Evolutionary conservation across 192 early-diverging fungal genomes (phyloP).

Genomic region (Entomortierella chlamydospora): DNA sequence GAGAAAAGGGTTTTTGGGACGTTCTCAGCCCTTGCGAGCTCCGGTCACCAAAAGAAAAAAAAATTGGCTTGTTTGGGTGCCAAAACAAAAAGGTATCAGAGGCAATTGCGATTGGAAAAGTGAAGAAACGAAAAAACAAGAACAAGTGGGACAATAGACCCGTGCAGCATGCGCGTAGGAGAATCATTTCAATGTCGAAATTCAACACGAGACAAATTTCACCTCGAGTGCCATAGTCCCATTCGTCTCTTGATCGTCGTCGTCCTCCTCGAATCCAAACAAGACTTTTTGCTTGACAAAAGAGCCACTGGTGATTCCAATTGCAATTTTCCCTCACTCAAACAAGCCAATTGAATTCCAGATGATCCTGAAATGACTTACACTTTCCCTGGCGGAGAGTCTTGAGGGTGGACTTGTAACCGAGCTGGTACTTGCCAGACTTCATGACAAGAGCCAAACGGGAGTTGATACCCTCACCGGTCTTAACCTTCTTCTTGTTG

Average conservation of each 20-base stretch:
- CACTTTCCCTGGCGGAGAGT: conserved; percentile 95
- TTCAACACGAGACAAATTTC: conserved; percentile 11
- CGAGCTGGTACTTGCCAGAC: conserved; percentile 97
- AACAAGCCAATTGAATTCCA: conserved; percentile 31
- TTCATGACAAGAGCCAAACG: conserved; percentile 99
- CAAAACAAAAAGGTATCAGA: neutral
- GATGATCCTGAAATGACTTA: conserved; percentile 55
- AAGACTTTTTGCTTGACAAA: no score
- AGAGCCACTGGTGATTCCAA: no score
- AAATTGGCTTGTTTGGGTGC: conserved; percentile 18
- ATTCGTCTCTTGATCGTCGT: neutral
- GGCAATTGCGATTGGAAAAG: neutral
- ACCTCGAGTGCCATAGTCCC: neutral
- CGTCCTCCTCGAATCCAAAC: neutral
- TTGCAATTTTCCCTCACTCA: no score
- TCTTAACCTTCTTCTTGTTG: conserved; percentile 86
- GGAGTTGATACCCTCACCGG: conserved; percentile 97
- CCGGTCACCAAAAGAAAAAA: conserved; percentile 54
- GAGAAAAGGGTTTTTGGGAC: conserved; percentile 50
- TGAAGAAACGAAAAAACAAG: neutral
- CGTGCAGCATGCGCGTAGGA: neutral
- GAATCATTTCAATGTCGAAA: neutral
- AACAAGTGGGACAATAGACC: neutral
- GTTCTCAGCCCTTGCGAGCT: conserved; percentile 59
- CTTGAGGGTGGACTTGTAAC: conserved; percentile 99